Conservation (phyloP, 2,329 filamentous ascomycete genomes). For the Epicoccum sorghinum region DNA sequence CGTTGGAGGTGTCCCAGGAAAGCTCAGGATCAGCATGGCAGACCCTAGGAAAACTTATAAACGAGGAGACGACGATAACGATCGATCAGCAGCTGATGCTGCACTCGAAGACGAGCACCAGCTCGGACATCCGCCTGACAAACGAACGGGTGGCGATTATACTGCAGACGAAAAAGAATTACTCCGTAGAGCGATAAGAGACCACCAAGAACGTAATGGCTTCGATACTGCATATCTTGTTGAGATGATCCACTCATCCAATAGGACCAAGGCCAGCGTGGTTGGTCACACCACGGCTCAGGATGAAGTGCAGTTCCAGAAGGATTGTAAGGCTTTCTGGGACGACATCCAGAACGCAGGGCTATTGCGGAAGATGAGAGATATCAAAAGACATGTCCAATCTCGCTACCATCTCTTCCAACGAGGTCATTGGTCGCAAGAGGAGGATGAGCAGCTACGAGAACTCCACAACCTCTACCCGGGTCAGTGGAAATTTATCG, state of each 20-base stretch:
- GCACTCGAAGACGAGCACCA: conserved; percentile 18
- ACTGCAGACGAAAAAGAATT: conserved; percentile 31
- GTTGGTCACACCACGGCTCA: neutral
- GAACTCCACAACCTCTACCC: conserved; percentile 56
- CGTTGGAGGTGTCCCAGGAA: conserved; percentile 1
- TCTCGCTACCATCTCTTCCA: conserved; percentile 70
- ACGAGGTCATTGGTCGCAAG: conserved; percentile 65
- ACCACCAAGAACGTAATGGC: conserved; percentile 26
- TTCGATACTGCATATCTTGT: conserved; percentile 25
- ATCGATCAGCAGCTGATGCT: conserved; percentile 21
- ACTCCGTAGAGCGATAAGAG: conserved; percentile 28
- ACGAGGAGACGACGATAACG: conserved; percentile 1
- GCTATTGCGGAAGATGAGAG: conserved; percentile 39
- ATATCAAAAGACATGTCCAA: conserved; percentile 56
- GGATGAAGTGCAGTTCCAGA: conserved; percentile 9
- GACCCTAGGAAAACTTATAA: conserved; percentile 10
- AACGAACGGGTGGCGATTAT: conserved; percentile 23
- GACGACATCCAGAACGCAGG: conserved; percentile 39
- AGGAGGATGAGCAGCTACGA: conserved; percentile 63
- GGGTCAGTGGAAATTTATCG: conserved; percentile 68
- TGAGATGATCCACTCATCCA: conserved; percentile 24
- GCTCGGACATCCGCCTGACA: conserved; percentile 22
- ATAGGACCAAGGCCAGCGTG: neutral
- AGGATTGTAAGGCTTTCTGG: conserved; percentile 36
- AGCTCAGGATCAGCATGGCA: neutral